Percentiles rank a stretch among this genome's conserved stretches.
phyloP scores from a whole-genome alignment of 2,329 filamentous ascomycete species.

The Blastomyces percursus region DNA sequence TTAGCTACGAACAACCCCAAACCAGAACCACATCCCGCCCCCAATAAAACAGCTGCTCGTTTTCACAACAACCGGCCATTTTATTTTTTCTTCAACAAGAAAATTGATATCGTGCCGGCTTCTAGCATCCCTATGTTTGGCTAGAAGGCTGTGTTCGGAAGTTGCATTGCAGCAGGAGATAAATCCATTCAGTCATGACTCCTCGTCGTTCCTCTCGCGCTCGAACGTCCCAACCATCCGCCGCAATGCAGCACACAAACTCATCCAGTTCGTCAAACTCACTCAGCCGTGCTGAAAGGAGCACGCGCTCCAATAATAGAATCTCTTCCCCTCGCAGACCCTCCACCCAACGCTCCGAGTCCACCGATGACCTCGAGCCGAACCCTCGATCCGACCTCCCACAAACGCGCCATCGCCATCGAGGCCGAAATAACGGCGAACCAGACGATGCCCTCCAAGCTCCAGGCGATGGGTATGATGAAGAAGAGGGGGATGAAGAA shows the following conservation, averaged over 20 bases:
- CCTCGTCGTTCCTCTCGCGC: slow-evolving; percentile 87
- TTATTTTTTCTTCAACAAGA: slow-evolving; percentile 3
- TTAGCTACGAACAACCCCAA: slow-evolving; percentile 7
- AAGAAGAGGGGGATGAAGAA: slow-evolving; percentile 66
- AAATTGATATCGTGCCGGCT: slow-evolving; percentile 1
- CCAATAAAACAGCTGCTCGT: slow-evolving; percentile 14
- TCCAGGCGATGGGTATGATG: slow-evolving; percentile 31
- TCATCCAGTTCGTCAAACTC: slow-evolving; percentile 60
- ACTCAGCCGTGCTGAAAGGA: slow-evolving; percentile 64
- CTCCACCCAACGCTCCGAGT: slow-evolving; percentile 47
- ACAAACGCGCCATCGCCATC: slow-evolving; percentile 60
- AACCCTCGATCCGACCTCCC: slow-evolving; percentile 49
- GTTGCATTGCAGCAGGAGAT: neutral
- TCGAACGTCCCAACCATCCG: slow-evolving; percentile 57
- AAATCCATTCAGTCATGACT: slow-evolving; percentile 39
- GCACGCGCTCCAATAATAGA: slow-evolving; percentile 61
- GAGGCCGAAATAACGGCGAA: slow-evolving; percentile 54
- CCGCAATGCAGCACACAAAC: slow-evolving; percentile 65
- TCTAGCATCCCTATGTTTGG: slow-evolving; percentile 11
- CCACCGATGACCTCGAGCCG: slow-evolving; percentile 44
- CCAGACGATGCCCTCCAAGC: slow-evolving; percentile 40
- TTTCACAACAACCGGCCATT: slow-evolving; percentile 6
- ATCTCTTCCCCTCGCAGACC: slow-evolving; percentile 64
- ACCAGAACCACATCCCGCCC: neutral
- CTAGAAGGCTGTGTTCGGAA: slow-evolving; percentile 3